Evolutionary conservation across 2,329 filamentous ascomycete genomes (phyloP).

Genomic region (Macrophomina tecta): DNA sequence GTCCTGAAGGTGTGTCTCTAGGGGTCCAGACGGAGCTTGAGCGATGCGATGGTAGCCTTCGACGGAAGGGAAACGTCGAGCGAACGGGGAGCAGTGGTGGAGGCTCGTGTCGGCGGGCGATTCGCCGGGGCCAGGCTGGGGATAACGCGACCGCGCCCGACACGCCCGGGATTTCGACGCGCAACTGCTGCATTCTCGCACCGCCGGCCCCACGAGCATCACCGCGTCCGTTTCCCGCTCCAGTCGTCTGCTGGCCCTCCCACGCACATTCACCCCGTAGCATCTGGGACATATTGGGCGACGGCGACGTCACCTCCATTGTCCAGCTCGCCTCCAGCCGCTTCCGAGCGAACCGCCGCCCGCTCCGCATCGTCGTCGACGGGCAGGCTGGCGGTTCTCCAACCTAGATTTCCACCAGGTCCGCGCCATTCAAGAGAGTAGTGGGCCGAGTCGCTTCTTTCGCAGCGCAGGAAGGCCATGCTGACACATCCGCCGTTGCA

Average conservation of each 20-base stretch:
- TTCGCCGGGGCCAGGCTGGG: not conserved
- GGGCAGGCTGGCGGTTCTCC: slow-evolving; percentile 53
- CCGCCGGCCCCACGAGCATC: slow-evolving; percentile 28
- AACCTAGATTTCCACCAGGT: slow-evolving; percentile 47
- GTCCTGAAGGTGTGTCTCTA: too few species aligned
- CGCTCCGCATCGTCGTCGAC: slow-evolving; percentile 52
- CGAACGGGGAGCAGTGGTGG: not conserved
- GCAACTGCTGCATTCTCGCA: slow-evolving; percentile 2
- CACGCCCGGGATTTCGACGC: not conserved
- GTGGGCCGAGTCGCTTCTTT: not conserved
- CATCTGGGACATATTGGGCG: slow-evolving; percentile 48
- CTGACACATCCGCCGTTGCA: slow-evolving; percentile 12
- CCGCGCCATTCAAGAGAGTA: slow-evolving; percentile 43
- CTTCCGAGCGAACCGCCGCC: slow-evolving; percentile 41
- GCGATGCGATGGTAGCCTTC: not conserved
- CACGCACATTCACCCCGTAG: slow-evolving; percentile 19
- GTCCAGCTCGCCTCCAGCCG: slow-evolving; percentile 48
- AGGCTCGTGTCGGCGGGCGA: not conserved
- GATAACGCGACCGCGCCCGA: not conserved
- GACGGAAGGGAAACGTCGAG: not conserved
- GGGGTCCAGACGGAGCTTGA: not conserved
- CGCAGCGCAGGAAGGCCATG: not conserved
- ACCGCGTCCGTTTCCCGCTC: slow-evolving; percentile 13
- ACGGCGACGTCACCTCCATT: slow-evolving; percentile 42
- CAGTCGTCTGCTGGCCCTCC: not conserved